Evolutionary conservation across 352 stramenopile species (phyloP), one percentile per base, ranked within the genome.

Genomic region (Aphanomyces invadans): DNA sequence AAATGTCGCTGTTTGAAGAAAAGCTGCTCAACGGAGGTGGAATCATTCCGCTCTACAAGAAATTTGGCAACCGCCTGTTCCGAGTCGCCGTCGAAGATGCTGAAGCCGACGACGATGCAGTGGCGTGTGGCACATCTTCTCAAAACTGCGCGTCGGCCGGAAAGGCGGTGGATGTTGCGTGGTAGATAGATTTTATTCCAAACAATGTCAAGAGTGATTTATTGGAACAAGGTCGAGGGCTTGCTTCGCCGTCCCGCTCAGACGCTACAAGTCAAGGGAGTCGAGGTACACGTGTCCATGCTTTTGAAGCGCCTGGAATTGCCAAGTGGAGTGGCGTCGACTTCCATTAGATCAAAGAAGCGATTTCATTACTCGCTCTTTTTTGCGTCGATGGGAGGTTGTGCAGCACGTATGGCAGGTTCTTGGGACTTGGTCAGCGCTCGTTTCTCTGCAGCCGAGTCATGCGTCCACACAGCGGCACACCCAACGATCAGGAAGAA

Each of bases 1-100:
- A 90, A 71, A 90, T 94, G 83, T 91, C 85, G 54, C 73, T 91
- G 15, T 90, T 94, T 61, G 85, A 94, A 55, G 85, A 94, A 74
- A 78, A 81, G 33, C 70, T 94, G 69, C 74, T 94, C 31, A 80
- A 80, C 3, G 85, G 85, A 4, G 85, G 85, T 36, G 85, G 85
- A 62, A 90, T 94, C 76, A 90, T 91, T 81, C 80, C 85, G 59
- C 73, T 94, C 31, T 94, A 90, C 78, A 88, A 88, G 68, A 89
- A 90, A 74, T 92, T 89, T 33, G 81, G 81, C 71, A 90, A 89
- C 74, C 77, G 79, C 42, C 79, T 94, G 62, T 94, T 94, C 71
- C 85, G 85, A 23, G 85, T 90, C 51, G 85, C 85, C 9, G 81
- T 94, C 62, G 78, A 89, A 60, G 81, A 91, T 52, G 76, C 81